These are phyloP conservation scores for Arabidopsis arenosa DNA, from an alignment of 345 rosid species.

Conservation along the genomic window DNA sequence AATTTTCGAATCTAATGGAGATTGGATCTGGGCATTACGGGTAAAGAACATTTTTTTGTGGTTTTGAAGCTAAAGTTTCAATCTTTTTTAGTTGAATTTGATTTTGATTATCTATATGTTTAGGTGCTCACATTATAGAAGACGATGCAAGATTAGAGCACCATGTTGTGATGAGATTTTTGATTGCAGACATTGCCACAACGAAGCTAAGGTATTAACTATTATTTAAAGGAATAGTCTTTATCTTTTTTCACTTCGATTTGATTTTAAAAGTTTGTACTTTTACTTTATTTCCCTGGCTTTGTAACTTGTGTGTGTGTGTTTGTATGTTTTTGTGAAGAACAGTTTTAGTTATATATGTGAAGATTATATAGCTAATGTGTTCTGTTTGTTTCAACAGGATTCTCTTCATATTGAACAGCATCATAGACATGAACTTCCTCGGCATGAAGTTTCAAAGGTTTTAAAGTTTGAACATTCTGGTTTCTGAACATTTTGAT, in stretches of 20 bases:
- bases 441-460: slow-evolving; percentile 77
- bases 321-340: background rate
- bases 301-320: background rate
- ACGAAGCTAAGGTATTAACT: slow-evolving; percentile 69
- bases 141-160: slow-evolving; percentile 84
- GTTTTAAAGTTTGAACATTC: slow-evolving; percentile 42
- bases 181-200: slow-evolving; percentile 93
- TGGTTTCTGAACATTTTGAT: background rate
- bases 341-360: slow-evolving; percentile 13
- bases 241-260: background rate
- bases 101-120: background rate
- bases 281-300: background rate
- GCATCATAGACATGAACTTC: slow-evolving; percentile 70
- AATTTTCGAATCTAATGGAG: slow-evolving; percentile 41
- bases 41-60: slow-evolving; percentile 48
- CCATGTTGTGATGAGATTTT: slow-evolving; percentile 86
- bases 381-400: slow-evolving; percentile 44
- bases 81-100: background rate
- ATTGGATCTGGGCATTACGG: slow-evolving; percentile 70
- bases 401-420: slow-evolving; percentile 62
- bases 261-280: background rate
- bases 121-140: slow-evolving; percentile 85
- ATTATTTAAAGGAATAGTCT: background rate
- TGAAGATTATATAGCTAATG: background rate
- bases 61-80: slow-evolving; percentile 23